Evolutionary conservation across 805 yeast genomes (phyloP), one percentile per base, ranked within the genome.

Genomic region (Lachancea waltii): DNA sequence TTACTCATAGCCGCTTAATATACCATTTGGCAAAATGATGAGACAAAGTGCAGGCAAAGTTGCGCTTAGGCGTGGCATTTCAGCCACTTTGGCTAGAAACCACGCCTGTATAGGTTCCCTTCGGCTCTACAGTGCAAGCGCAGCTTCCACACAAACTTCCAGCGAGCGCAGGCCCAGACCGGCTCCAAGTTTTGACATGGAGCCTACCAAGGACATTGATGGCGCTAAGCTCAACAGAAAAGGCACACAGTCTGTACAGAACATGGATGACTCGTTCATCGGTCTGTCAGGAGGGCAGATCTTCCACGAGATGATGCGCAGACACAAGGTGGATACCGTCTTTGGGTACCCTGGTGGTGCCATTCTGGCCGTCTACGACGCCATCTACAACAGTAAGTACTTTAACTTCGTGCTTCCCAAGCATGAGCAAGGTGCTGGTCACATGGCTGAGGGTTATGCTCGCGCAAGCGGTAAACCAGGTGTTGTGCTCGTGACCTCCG

Each of bases 311-410:
- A 92, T 92, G 97, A 92, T 92, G 97, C 71, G 79, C 46, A 78
- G 97, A 62, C 96, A 92, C 62, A 76, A 85, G 38, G 98, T 92
- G 41, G 97, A 92, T 63, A 86, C 96, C 43, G 77, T 92, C 33
- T 92, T 90, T 62, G 98, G 98, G 30, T 92, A 92, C 68, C 95
- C 98, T 39, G 98, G 98, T 56, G 98, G 98, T 62, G 98, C 98
- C 50, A 92, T 92, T 56, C 73, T 92, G 54, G 97, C 98, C 10
- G 98, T 92, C 18, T 92, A 83, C 59, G 98, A 92, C 61, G 97
- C 97, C 50, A 92, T 92, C 51, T 85, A 82, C 71, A 83, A 90
- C 68, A 84, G 95, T 15, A 79, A 81, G 41, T 77, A 83, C 56
- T 90, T 92, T 72, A 77, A 81, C 51, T 92, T 92, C 59, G 85